Base-by-base conservation (phyloP, 2,329 filamentous ascomycete species). In the Teratosphaeria destructans region DNA sequence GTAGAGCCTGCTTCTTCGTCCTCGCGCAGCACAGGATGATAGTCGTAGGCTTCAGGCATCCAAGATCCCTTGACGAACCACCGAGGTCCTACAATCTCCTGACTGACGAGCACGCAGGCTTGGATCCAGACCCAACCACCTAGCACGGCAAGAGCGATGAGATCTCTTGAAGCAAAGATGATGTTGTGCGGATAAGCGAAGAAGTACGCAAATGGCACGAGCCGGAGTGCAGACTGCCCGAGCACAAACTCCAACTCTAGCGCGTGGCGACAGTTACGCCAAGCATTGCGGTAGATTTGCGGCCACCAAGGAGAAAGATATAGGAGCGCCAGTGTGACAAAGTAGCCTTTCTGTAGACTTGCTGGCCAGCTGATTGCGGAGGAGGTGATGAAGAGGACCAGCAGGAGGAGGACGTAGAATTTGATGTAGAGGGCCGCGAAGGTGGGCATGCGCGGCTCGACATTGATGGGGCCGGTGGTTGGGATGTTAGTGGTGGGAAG, bases 271-370 rank as follows among this genome's bases (percentile, higher is more conserved):
- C 91, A 96, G 74, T 96, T 96, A 58, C 93, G 89, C 74, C 89
- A 85, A 57, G 88, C 80, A 72, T 99, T 99, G 63, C 94, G 89
- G 70, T 88, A 84, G 65, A 97, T 95, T 72, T 99, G 94, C 0
- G 94, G 93, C 0, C 86, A 71, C 93, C 93, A 97, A 70, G 96
- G 86, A 23, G 92, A 96, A 53, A 96, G 82, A 71, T 96, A 96
- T 57, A 82, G 65, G 67, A 93, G 84, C 2, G 83, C 81, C 26
- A 95, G 76, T 2, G 80, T 64, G 70, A 92, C 80, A 62, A 79
- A 79, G 71, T 85, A 87, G 52, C 79, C 70, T 2, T 77, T 77
- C 27, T 81, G 79, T 2, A 81, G 69, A 1, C 75, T 74, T 3
- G 76, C 73, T 62, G 83, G 82, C 74, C 83, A 83, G 0, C 82